A percentile compares a stretch with the other conserved stretches of the same genome.
phyloP scores from a whole-genome alignment of 768 basidiomycete genomes.

The Macrolepiota albuminosa region DNA sequence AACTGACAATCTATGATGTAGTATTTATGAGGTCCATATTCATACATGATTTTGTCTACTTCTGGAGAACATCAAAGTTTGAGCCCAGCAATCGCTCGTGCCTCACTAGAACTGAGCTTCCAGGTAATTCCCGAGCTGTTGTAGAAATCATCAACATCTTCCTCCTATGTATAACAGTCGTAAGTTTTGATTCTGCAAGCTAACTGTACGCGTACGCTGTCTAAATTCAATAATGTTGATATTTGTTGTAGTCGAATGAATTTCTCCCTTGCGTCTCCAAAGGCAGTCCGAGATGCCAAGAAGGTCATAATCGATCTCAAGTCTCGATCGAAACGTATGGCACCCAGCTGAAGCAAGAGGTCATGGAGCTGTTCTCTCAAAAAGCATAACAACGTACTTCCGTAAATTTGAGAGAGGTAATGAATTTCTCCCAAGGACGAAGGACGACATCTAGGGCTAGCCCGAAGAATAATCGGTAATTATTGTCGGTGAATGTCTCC shows the following conservation, averaged over 20 bases:
- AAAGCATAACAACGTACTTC: conserved; percentile 52
- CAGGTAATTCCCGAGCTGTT: conserved; percentile 89
- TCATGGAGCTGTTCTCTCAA: not conserved
- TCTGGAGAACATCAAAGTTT: conserved; percentile 31
- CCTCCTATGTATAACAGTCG: conserved; percentile 56
- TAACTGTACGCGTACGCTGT: conserved; percentile 45
- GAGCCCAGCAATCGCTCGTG: conserved; percentile 60
- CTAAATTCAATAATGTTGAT: conserved; percentile 85
- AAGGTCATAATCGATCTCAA: conserved; percentile 78
- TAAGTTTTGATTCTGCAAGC: not conserved
- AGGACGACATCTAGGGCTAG: conserved; percentile 83
- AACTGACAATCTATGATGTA: conserved; percentile 34
- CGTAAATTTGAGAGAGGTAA: conserved; percentile 76
- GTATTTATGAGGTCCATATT: not conserved
- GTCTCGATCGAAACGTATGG: conserved; percentile 92
- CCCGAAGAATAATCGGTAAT: conserved; percentile 83
- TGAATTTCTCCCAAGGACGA: conserved; percentile 93
- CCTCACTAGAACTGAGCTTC: conserved; percentile 77
- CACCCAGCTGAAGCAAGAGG: conserved; percentile 65
- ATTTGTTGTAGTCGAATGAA: conserved; percentile 92
- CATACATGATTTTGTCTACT: not conserved
- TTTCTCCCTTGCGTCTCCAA: conserved; percentile 89
- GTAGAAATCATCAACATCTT: conserved; percentile 93
- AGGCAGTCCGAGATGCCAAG: conserved; percentile 82
- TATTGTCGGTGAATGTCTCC: conserved; percentile 85